Percentiles rank a stretch among this genome's conserved stretches.
phyloP scores from a whole-genome alignment of 2,329 filamentous ascomycete species.

The Cryoendolithus antarcticus region DNA sequence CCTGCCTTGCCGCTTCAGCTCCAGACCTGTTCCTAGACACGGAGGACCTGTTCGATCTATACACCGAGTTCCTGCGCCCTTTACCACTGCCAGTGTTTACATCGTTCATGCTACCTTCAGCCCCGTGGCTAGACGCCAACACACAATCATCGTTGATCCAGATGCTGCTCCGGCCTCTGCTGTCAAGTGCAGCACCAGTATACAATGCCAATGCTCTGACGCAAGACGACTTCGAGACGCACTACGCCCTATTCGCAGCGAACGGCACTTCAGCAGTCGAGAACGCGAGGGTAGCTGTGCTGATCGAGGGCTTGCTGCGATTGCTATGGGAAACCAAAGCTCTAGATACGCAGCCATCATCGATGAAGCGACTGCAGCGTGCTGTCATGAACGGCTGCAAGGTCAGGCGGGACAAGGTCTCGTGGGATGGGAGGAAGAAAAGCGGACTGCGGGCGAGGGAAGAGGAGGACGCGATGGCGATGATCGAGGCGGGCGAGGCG shows the following conservation, averaged over 20 bases:
- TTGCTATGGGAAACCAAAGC: slow-evolving; percentile 30
- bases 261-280: slow-evolving; percentile 49
- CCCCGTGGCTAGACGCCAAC: slow-evolving; percentile 17
- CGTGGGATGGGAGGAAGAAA: slow-evolving; percentile 33
- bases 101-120: slow-evolving; percentile 39
- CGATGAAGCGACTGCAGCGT: slow-evolving; percentile 25
- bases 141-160: slow-evolving; percentile 42
- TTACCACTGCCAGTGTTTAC: slow-evolving; percentile 47
- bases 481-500: slow-evolving; percentile 24
- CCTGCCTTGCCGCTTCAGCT: slow-evolving; percentile 23
- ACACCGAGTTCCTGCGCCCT: slow-evolving; percentile 45
- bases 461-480: slow-evolving; percentile 23
- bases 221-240: slow-evolving; percentile 39
- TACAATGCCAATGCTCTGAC: slow-evolving; percentile 33
- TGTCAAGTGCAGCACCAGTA: slow-evolving; percentile 29
- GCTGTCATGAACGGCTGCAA: slow-evolving; percentile 43
- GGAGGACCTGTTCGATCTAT: slow-evolving; percentile 46
- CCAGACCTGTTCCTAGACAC: slow-evolving; percentile 38
- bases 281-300: slow-evolving; percentile 59
- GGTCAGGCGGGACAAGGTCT: slow-evolving; percentile 35
- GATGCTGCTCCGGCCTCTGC: slow-evolving; percentile 38
- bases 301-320: slow-evolving; percentile 54
- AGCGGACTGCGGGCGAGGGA: slow-evolving; percentile 23
- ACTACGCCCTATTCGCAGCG: slow-evolving; percentile 55
- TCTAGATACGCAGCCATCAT: slow-evolving; percentile 14